These are phyloP conservation scores for Raffaelea albimanens DNA, from an alignment of 2,329 filamentous ascomycete genomes.

Conservation along the genomic window DNA sequence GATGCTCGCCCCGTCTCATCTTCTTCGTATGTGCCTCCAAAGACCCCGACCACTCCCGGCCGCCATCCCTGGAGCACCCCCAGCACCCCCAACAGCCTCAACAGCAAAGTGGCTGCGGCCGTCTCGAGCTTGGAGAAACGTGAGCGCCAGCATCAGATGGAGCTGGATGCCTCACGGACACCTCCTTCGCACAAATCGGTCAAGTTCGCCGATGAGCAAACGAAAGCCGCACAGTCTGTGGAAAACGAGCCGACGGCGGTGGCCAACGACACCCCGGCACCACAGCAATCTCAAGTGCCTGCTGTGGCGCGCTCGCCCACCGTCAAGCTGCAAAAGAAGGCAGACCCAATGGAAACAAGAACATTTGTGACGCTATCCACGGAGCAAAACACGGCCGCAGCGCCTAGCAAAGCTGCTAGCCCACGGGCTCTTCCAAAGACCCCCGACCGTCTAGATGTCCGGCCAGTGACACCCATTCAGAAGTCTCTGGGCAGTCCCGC, in stretches of 20 bases:
- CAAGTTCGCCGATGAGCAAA: slow-evolving; percentile 4
- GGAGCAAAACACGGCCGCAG: no score
- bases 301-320: slow-evolving; percentile 19
- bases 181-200: neutral
- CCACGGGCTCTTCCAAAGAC: slow-evolving; percentile 34
- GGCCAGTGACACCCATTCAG: slow-evolving; percentile 26
- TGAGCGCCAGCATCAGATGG: neutral
- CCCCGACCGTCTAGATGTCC: slow-evolving; percentile 39
- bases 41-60: slow-evolving; percentile 11
- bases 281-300: neutral
- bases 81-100: slow-evolving; percentile 3
- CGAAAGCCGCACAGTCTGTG: neutral
- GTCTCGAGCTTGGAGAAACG: slow-evolving; percentile 24
- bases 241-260: slow-evolving; percentile 5
- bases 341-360: slow-evolving; percentile 23
- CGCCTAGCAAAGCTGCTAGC: neutral
- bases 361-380: slow-evolving; percentile 19
- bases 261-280: no score
- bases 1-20: neutral
- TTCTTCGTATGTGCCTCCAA: neutral
- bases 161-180: neutral
- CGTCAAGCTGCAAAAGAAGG: slow-evolving; percentile 39
- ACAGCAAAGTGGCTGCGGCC: slow-evolving; percentile 15
- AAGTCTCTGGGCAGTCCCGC: slow-evolving; percentile 18
- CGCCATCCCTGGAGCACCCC: slow-evolving; percentile 15